Evolutionary conservation across 2,329 filamentous ascomycete species (phyloP).

Genomic region (Coniochaeta sp.): DNA sequence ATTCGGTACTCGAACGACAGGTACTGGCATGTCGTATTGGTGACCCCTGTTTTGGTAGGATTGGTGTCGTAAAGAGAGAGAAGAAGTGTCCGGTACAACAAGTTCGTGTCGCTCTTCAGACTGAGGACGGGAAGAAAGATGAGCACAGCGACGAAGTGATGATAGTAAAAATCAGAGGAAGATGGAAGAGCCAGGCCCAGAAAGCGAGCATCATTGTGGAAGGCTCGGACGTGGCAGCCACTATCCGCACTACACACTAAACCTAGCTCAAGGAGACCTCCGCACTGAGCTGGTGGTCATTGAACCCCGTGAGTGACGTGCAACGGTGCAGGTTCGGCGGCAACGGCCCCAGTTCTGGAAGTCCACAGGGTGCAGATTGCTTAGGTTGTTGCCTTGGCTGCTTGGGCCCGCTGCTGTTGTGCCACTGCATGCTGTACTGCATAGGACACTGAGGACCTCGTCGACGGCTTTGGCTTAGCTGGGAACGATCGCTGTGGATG

Average conservation of each 20-base stretch:
- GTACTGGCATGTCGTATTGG: background rate
- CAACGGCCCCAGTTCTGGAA: background rate
- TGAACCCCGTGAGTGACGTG: background rate
- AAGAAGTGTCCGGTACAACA: no score
- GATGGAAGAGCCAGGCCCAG: background rate
- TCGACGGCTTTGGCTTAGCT: background rate
- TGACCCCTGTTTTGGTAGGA: background rate
- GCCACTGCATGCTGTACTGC: no score
- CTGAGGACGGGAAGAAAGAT: no score
- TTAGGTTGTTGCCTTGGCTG: no score
- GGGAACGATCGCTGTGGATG: background rate
- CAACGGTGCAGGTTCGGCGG: background rate
- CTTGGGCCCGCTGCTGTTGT: no score
- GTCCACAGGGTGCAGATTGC: no score
- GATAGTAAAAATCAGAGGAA: no score
- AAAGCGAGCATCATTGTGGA: background rate
- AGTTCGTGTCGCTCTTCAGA: no score
- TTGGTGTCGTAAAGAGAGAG: background rate
- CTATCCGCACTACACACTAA: background rate
- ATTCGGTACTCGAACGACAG: background rate
- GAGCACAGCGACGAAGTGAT: no score
- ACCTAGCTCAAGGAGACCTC: no score
- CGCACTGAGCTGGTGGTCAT: no score
- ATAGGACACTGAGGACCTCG: background rate
- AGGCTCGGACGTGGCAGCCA: background rate